Evolutionary conservation across 805 yeast species (phyloP).

Genomic region (Candida ortonii): DNA sequence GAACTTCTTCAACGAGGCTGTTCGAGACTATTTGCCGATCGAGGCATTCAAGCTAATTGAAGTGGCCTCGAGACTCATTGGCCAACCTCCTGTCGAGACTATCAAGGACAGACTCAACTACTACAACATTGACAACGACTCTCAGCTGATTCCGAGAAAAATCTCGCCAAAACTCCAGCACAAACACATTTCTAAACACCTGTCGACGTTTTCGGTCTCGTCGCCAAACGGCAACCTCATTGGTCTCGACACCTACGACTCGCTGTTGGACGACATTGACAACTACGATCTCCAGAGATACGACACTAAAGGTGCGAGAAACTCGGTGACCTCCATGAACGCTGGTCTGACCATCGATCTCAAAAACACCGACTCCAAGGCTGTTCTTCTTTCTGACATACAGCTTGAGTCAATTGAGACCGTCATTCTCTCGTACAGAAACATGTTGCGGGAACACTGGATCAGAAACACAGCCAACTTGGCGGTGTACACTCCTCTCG

Average conservation of each 20-base stretch:
- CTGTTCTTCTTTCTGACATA: slow-evolving; percentile 31
- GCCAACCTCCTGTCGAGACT: slow-evolving; percentile 49
- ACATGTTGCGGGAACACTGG: slow-evolving; percentile 51
- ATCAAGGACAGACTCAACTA: slow-evolving; percentile 31
- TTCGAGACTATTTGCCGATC: slow-evolving; percentile 57
- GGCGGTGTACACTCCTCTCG: slow-evolving; percentile 28
- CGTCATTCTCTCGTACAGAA: slow-evolving; percentile 51
- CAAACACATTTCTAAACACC: slow-evolving; percentile 28
- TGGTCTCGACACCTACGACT: slow-evolving; percentile 32
- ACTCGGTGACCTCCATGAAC: slow-evolving; percentile 26
- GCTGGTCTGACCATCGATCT: slow-evolving; percentile 30
- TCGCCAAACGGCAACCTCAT: slow-evolving; percentile 19
- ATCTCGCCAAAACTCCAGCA: slow-evolving; percentile 37
- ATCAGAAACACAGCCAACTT: slow-evolving; percentile 14
- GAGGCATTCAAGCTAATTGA: slow-evolving; percentile 64
- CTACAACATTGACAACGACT: slow-evolving; percentile 34
- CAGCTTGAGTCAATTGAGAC: slow-evolving; percentile 47
- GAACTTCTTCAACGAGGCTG: slow-evolving; percentile 76
- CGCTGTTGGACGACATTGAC: slow-evolving; percentile 34
- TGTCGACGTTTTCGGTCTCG: slow-evolving; percentile 24
- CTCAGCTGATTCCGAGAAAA: slow-evolving; percentile 54
- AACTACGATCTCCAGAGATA: slow-evolving; percentile 28
- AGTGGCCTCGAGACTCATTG: slow-evolving; percentile 57
- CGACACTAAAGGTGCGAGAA: slow-evolving; percentile 18
- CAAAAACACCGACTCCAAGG: slow-evolving; percentile 23